Conservation (phyloP, 2,329 filamentous ascomycete genomes). For the Dactylellina cionopaga region DNA sequence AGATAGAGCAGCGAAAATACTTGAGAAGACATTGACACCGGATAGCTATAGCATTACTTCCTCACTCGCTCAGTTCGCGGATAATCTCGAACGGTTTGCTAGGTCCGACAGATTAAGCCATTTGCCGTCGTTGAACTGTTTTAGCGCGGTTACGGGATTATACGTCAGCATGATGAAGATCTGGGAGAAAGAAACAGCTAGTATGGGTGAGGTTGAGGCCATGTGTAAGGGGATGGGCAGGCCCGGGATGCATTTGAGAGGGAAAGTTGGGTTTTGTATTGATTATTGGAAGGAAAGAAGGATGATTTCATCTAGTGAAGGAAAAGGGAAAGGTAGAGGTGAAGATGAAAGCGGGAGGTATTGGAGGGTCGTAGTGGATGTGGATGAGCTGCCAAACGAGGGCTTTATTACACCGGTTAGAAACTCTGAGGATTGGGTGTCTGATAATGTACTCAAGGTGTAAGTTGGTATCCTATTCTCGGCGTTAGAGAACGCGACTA, state of each 20-base stretch:
- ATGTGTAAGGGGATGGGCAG: conserved; percentile 76
- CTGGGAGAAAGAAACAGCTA: conserved; percentile 75
- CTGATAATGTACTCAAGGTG: conserved; percentile 69
- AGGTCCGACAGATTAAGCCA: conserved; percentile 77
- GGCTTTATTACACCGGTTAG: conserved; percentile 71
- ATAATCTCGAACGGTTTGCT: conserved; percentile 76
- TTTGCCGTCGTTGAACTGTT: conserved; percentile 75
- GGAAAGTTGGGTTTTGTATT: conserved; percentile 74
- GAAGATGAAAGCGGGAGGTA: conserved; percentile 64
- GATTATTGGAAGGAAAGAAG: conserved; percentile 80
- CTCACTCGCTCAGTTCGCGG: conserved; percentile 74
- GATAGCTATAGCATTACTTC: conserved; percentile 72
- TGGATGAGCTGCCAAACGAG: conserved; percentile 62
- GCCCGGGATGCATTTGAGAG: conserved; percentile 75
- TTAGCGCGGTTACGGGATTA: conserved; percentile 78
- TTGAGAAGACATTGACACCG: conserved; percentile 70
- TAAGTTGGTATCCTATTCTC: not conserved
- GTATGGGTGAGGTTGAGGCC: conserved; percentile 68
- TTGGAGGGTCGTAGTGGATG: conserved; percentile 74
- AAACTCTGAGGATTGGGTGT: conserved; percentile 79
- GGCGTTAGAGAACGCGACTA: not conserved
- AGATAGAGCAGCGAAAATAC: conserved; percentile 71
- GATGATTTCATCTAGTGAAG: conserved; percentile 61
- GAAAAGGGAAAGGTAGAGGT: conserved; percentile 60
- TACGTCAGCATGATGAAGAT: conserved; percentile 75